These are phyloP conservation scores for Trypethelium eluteriae DNA, from an alignment of 495 filamentous ascomycete genomes.

Conservation along the genomic window DNA sequence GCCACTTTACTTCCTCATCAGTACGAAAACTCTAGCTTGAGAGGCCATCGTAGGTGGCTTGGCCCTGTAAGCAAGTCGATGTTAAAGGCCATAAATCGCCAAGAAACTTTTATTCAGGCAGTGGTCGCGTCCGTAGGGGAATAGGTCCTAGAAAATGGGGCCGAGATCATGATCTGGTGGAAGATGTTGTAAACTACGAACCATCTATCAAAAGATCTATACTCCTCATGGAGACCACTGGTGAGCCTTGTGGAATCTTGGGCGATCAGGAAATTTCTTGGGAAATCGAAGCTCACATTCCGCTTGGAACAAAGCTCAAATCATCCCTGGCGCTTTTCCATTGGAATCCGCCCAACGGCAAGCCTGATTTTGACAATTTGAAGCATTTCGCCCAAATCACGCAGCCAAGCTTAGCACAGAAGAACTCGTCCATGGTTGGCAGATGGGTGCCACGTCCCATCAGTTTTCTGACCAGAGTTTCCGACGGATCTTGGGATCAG, in stretches of 20 bases:
- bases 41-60: not conserved
- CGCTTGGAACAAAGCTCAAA: not conserved
- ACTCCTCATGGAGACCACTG: not conserved
- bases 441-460: not conserved
- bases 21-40: not conserved
- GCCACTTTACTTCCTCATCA: not conserved
- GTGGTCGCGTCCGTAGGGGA: not conserved
- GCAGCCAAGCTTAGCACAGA: not conserved
- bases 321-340: not conserved
- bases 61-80: not conserved
- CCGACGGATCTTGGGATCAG: not conserved
- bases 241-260: not conserved
- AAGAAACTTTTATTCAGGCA: not conserved
- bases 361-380: not conserved
- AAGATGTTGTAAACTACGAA: not conserved
- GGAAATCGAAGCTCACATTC: not conserved
- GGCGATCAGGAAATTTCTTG: not conserved
- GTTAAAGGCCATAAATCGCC: not conserved
- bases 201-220: not conserved
- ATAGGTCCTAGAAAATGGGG: not conserved
- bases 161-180: not conserved
- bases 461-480: not conserved
- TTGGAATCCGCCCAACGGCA: not conserved
- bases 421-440: not conserved
- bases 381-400: not conserved